These are phyloP conservation scores for Geotrichum candidum DNA, from an alignment of 1,139 yeast species.

Conservation along the genomic window DNA sequence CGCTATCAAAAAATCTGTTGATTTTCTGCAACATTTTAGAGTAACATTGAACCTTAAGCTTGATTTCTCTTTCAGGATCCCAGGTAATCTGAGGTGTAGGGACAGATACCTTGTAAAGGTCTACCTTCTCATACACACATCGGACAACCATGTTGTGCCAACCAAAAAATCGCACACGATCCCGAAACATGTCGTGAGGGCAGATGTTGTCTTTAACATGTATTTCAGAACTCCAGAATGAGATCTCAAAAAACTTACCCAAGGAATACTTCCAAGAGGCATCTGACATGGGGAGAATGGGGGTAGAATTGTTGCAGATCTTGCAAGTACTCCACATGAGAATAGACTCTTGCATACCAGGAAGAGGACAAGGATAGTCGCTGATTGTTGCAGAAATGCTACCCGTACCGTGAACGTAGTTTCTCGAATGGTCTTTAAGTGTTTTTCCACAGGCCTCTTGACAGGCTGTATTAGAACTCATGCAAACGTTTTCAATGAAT, in stretches of 20 bases:
- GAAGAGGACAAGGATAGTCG: constrained; percentile 47
- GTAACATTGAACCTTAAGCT: constrained; percentile 60
- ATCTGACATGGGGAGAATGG: constrained; percentile 80
- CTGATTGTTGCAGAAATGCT: constrained; percentile 75
- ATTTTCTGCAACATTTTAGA: constrained; percentile 51
- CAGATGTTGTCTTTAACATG: constrained; percentile 53
- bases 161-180: constrained; percentile 80
- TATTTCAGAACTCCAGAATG: constrained; percentile 63
- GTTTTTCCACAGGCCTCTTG: constrained; percentile 71
- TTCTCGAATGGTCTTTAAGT: constrained; percentile 69
- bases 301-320: constrained; percentile 66
- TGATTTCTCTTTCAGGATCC: constrained; percentile 66
- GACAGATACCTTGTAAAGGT: constrained; percentile 67
- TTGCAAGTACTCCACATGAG: constrained; percentile 92
- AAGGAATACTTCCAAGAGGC: constrained; percentile 86
- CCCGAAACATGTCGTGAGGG: constrained; percentile 69
- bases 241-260: constrained; percentile 84
- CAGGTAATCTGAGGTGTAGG: constrained; percentile 71
- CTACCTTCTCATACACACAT: constrained; percentile 70
- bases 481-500: constrained; percentile 72
- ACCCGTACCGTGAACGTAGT: constrained; percentile 85
- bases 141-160: constrained; percentile 72
- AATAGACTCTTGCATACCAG: constrained; percentile 61
- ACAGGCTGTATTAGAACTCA: constrained; percentile 63
- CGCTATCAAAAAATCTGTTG: constrained; percentile 61